phyloP scores from a whole-genome alignment of 2,329 filamentous ascomycete genomes.

The Pseudogymnoascus sp. region DNA sequence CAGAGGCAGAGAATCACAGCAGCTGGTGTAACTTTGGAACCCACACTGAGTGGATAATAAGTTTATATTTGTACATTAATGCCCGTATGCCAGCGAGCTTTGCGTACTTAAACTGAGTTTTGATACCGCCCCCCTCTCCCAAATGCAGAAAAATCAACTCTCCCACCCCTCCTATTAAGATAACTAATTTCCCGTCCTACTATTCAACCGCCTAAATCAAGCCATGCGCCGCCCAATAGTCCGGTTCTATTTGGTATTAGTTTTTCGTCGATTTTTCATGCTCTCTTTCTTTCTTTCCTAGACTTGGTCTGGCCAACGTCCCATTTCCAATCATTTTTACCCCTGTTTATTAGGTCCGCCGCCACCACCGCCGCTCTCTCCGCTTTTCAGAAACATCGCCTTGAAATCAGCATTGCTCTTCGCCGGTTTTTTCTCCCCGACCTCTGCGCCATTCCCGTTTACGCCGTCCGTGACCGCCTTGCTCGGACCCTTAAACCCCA shows the following conservation, averaged over 20 bases:
- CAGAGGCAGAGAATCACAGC: neutral
- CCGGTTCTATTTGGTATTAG: constrained; percentile 7
- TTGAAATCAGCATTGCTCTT: constrained; percentile 53
- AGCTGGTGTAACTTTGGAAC: neutral
- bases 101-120: neutral
- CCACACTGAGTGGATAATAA: neutral
- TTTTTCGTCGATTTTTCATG: constrained; percentile 5
- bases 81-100: neutral
- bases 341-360: neutral
- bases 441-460: constrained; percentile 18
- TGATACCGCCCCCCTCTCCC: neutral
- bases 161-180: neutral
- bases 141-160: constrained; percentile 1
- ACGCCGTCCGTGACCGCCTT: constrained; percentile 11
- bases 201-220: neutral
- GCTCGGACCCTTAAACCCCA: constrained; percentile 22
- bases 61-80: constrained; percentile 4
- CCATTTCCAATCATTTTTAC: neutral
- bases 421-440: constrained; percentile 22
- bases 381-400: constrained; percentile 28
- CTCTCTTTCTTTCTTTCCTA: neutral
- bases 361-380: neutral
- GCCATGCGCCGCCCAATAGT: constrained; percentile 4
- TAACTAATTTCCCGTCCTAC: neutral
- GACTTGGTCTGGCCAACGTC: neutral